A percentile compares a stretch with the other conserved stretches of the same genome.
These are phyloP conservation scores for Penicillium sp. DNA, from an alignment of 2,329 filamentous ascomycete species.

Conservation along the genomic window DNA sequence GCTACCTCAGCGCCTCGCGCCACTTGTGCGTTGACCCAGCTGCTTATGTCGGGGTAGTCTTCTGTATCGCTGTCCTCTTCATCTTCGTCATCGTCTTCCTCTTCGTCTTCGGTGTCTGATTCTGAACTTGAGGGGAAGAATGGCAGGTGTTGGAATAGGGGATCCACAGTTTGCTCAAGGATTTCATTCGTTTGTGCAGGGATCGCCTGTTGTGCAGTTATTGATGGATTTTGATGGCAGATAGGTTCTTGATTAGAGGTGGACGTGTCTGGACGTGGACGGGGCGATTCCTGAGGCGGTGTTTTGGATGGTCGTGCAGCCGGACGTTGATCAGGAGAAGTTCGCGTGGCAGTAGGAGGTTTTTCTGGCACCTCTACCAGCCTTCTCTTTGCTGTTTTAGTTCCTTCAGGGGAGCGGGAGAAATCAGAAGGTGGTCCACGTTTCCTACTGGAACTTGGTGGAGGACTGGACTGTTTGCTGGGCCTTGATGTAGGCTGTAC, in stretches of 20 bases:
- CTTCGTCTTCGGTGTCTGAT: conserved; percentile 28
- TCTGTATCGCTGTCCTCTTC: conserved; percentile 27
- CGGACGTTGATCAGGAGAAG: not conserved
- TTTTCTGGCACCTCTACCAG: not conserved
- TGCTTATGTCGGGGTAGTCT: conserved; percentile 36
- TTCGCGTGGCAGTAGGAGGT: not conserved
- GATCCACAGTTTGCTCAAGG: conserved; percentile 24
- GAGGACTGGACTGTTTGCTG: not conserved
- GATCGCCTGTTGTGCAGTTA: conserved; percentile 5
- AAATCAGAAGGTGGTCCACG: not conserved
- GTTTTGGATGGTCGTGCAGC: not conserved
- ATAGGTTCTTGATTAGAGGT: not conserved
- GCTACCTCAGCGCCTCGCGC: conserved; percentile 38
- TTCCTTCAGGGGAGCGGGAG: not conserved
- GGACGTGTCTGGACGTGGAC: not conserved
- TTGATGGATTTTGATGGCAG: not conserved
- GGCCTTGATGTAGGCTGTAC: not conserved
- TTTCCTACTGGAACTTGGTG: conserved; percentile 1
- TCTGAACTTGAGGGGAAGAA: conserved; percentile 36
- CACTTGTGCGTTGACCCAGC: conserved; percentile 48
- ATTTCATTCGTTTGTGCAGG: not conserved
- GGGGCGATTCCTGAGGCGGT: not conserved
- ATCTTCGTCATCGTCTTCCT: conserved; percentile 43
- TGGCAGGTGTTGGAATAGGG: conserved; percentile 39
- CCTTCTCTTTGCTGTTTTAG: not conserved